Base-by-base conservation (phyloP, 441 rosid species). In the Jatropha multifida region DNA sequence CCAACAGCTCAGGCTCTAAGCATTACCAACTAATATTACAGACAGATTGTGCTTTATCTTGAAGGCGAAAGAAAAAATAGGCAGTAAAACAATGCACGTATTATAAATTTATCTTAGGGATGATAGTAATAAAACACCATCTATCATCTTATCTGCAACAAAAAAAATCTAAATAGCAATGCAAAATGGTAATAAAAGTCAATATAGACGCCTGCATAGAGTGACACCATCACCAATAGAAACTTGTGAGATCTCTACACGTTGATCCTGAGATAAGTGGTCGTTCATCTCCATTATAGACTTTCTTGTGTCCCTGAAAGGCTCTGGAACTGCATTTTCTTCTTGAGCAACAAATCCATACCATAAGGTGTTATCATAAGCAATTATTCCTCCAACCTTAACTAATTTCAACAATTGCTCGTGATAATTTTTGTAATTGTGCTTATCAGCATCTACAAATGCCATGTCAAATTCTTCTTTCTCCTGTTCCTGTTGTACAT, bases 161-260 rank as follows among this genome's bases (percentile, higher is more conserved):
- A 42, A 42, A 4, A 5, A 42, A 42, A 5, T 42, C 46, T 4
- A 5, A 42, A 42, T 42, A 42, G 46, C 46, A 5, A 42, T 5
- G 9, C 46, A 8, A 42, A 1, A 42, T 42, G 9, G 9, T 9
- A 10, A 2, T 4, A 7, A 56, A n/a, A 6, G 12, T 69, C 38
- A 69, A 13, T 37, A 66, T 7, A 76, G 55, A 51, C 93, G 85
- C 72, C 88, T 76, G 55, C 91, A 87, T 3, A 89, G 49, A 5
- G 90, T 89, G 58, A 87, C 77, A 38, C 89, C 93, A 83, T 87
- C 93, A 65, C 87, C 91, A 15, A 87, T 68, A 20, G 93, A 82
- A 72, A 85, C 82, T 14, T 81, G 93, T 7, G 88, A 82, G 27
- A 87, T 65, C 40, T 87, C 87, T 2, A 89, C 49, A 0, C 88